Base-by-base conservation (phyloP, 495 filamentous ascomycete species). In the Trichoderma gamsii region DNA sequence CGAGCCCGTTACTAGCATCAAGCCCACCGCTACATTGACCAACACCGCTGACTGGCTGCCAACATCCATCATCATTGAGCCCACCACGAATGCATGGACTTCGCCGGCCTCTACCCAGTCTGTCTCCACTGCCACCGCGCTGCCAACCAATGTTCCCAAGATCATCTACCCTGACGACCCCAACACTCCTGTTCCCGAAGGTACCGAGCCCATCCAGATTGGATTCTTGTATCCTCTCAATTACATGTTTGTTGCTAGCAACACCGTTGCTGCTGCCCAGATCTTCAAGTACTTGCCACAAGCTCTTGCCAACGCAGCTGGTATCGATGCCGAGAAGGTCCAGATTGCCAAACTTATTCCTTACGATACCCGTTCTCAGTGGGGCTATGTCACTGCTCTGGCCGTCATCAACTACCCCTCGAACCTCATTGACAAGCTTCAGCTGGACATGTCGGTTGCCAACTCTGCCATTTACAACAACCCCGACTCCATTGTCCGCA, bases 361-460 rank as follows among this genome's bases (percentile, higher is more conserved):
- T 11, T 88, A 90, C 75, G 88, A 97, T 74, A 96, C 91, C 18
- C 84, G 82, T 25, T 72, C 77, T 46, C 84, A 76, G 56, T 80
- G 89, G 38, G 90, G 90, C 38, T 99, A 90, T 79, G 86, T 96
- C 71, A 93, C 92, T 3, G 97, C 93, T 2, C 77, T 96, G 51
- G 92, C 91, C 35, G 77, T 89, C 71, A 84, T 87, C 32, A 93
- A 85, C 72, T 88, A 96, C 71, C 93, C 93, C 6, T 75, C 70
- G 1, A 82, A 85, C 70, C 77, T 88, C 75, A 82, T 93, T 61
- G 81, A 86, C 49, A 74, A 84, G 11, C 79, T 99, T 15, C 72
- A 79, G 21, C 76, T 87, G 32, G 84, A 90, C 68, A 82, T 96
- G 67, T 85, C 85, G 68, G 85, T 87, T 66, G 90, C 90, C 25